Percentiles rank a stretch among this genome's conserved stretches.
Conservation (phyloP, 768 basidiomycete genomes). For the Mycena olivaceomarginata region DNA sequence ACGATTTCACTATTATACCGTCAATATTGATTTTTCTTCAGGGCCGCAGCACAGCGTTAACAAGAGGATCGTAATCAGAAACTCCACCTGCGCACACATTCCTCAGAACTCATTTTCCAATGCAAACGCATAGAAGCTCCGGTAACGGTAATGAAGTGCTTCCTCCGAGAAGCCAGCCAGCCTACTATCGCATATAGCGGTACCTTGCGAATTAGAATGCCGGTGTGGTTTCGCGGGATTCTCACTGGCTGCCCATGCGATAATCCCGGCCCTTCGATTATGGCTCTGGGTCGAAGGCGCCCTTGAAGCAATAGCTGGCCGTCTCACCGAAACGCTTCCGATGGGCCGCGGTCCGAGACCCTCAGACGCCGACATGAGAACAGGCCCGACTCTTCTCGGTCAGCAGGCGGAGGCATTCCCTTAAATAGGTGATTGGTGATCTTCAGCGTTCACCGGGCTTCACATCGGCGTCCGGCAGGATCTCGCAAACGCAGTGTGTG, state of each 20-base stretch:
- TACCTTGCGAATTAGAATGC: conserved; percentile 23
- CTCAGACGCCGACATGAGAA: neutral
- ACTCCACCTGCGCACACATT: neutral
- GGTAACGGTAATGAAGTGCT: neutral
- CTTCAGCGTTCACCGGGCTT: conserved; percentile 12
- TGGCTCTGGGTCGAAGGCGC: too few species aligned
- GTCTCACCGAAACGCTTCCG: too few species aligned
- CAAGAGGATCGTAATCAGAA: neutral
- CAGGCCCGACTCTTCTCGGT: neutral
- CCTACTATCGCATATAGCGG: conserved; percentile 30
- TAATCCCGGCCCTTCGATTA: conserved; percentile 17
- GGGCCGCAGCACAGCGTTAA: neutral
- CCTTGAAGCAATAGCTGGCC: too few species aligned
- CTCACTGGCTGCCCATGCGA: conserved; percentile 22
- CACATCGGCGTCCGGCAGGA: conserved; percentile 13
- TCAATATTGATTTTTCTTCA: neutral
- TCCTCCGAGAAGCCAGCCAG: neutral
- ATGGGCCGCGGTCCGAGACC: neutral
- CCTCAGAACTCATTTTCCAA: neutral
- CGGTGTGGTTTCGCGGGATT: neutral
- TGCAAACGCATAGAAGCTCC: neutral
- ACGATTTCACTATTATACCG: neutral
- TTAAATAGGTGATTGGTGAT: conserved; percentile 17
- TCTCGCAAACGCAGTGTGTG: neutral
- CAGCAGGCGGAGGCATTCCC: neutral